A percentile compares a stretch with the other conserved stretches of the same genome.
Conservation (phyloP, 139 green algal genomes). For the Closterium sp. region DNA sequence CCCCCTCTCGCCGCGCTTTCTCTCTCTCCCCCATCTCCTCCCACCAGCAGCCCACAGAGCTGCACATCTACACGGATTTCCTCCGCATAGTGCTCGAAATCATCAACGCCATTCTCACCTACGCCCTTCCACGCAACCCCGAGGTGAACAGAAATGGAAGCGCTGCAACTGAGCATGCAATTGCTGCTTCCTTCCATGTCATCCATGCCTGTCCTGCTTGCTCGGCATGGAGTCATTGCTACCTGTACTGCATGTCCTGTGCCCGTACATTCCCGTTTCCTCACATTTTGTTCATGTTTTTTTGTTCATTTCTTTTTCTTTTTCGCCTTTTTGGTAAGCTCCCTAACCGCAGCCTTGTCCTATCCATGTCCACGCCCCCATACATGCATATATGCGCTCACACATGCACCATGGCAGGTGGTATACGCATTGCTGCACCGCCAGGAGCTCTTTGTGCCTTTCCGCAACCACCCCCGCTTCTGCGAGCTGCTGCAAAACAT, state of each 20-base stretch:
- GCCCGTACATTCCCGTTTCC: not conserved
- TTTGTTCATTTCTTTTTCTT: not conserved
- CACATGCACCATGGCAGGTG: constrained; percentile 48
- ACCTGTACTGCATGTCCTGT: not conserved
- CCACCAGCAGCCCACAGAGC: constrained; percentile 46
- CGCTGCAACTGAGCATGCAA: not conserved
- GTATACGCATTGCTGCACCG: constrained; percentile 88
- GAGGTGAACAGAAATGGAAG: constrained; percentile 33
- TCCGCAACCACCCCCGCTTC: constrained; percentile 62
- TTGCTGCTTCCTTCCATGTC: not conserved
- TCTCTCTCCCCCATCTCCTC: too few species aligned
- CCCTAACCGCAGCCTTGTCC: not conserved
- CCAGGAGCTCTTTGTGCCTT: constrained; percentile 65
- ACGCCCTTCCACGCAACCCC: constrained; percentile 58
- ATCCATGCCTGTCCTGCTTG: not conserved
- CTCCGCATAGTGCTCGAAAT: constrained; percentile 84
- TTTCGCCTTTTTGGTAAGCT: too few species aligned
- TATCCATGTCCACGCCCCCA: not conserved
- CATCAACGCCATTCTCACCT: constrained; percentile 75
- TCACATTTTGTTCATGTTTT: not conserved
- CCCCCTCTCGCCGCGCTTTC: not conserved
- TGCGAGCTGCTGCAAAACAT: constrained; percentile 75
- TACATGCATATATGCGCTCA: not conserved
- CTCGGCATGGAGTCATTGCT: too few species aligned
- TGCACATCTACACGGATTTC: constrained; percentile 79